Conservation (phyloP, 1,284 basidiomycete species). For the Phellinidium pouzarii region DNA sequence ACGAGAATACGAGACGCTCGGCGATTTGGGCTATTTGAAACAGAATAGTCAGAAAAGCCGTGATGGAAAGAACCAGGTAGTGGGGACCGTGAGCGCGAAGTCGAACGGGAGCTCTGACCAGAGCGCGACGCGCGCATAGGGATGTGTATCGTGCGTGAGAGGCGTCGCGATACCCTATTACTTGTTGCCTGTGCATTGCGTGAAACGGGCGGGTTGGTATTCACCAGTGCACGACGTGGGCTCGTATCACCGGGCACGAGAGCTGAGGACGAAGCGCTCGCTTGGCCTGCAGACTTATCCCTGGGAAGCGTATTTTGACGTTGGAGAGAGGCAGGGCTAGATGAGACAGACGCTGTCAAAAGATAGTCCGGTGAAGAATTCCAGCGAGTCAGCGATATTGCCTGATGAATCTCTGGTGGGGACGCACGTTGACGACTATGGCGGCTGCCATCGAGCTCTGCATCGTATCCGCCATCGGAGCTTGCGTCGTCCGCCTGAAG, state of each 20-base stretch:
- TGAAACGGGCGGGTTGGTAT: constrained; percentile 39
- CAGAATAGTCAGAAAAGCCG: constrained; percentile 52
- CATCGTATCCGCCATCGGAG: constrained; percentile 75
- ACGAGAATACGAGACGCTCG: constrained; percentile 68
- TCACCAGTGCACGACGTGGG: constrained; percentile 51
- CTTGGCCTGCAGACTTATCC: constrained; percentile 41
- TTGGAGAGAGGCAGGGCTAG: constrained; percentile 61
- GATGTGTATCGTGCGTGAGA: constrained; percentile 78
- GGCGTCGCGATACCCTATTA: constrained; percentile 56
- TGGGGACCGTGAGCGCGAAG: constrained; percentile 92
- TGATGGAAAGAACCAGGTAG: constrained; percentile 63
- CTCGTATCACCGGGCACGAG: constrained; percentile 53
- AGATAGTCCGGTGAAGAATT: constrained; percentile 45
- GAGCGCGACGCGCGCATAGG: constrained; percentile 62
- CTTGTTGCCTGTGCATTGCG: constrained; percentile 41
- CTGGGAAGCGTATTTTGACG: constrained; percentile 59
- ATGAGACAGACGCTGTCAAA: constrained; percentile 54
- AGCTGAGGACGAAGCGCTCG: constrained; percentile 43
- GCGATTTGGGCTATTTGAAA: constrained; percentile 47
- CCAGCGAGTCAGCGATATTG: constrained; percentile 46
- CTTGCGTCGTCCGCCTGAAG: constrained; percentile 62
- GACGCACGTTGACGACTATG: constrained; percentile 74
- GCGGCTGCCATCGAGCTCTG: constrained; percentile 56
- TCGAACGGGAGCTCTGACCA: constrained; percentile 86
- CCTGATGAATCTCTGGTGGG: constrained; percentile 33